Base-by-base conservation (phyloP, 2,329 filamentous ascomycete genomes). In the Pestalotiopsis sp. region DNA sequence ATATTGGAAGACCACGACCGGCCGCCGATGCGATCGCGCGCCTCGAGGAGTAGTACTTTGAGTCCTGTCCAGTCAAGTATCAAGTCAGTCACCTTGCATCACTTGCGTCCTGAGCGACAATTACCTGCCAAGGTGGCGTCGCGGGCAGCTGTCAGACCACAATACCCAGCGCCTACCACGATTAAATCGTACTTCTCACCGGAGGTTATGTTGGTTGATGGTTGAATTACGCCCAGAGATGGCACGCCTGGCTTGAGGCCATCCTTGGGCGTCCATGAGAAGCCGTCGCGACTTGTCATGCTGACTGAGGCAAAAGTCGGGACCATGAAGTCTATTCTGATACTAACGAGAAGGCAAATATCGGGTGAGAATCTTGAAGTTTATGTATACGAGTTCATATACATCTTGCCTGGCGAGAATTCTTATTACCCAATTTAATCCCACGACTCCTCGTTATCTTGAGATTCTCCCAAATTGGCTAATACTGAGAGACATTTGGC, bases 1-100 rank as follows among this genome's bases (percentile, higher is more conserved):
- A 80, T 78, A 23, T 77, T 76, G 6, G 78, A 74, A 2, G 76
- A 78, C 78, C 80, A 83, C 1, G 80, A 80, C 1, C 82, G 76
- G 1, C 82, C 81, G 13, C 82, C 82, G 58, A 83, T 78, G 1
- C 82, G 74, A 67, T 84, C 82, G 27, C 82, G 75, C 1, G 77
- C 80, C 70, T 83, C 82, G 3, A 84, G 40, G 0, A 83, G 73
- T 9, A 83, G 75, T 27, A 59, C 67, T 40, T 25, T 65, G 64
- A 66, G 64, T 27, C 64, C 64, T 66, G 12, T 38, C 20, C 49
- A 52, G 14, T 20, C 17, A 9, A 52, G 45, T n/a, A 52, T 52
- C 45, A 52, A 11, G 49, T 56, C 17, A 23, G 20, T 56, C 20
- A 56, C 7, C 31, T 9, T 9, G 31, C 7, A 36, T 52, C 45